These are phyloP conservation scores for Diutina siamensis DNA, from an alignment of 1,139 yeast species.

Conservation along the genomic window DNA sequence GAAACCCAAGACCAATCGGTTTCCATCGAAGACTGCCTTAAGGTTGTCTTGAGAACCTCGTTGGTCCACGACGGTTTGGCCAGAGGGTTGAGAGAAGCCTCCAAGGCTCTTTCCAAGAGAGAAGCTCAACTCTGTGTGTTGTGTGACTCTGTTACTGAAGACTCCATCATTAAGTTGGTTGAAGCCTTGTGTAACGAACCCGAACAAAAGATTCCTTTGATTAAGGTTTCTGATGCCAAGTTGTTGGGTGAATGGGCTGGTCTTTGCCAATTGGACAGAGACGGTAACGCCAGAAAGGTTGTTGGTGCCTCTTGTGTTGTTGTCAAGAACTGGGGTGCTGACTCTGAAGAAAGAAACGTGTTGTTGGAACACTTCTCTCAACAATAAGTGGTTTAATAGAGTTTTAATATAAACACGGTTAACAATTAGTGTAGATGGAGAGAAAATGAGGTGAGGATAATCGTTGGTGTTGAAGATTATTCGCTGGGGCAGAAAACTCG, in stretches of 20 bases:
- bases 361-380: constrained; percentile 94
- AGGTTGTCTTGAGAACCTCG: constrained; percentile 97
- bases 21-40: constrained; percentile 97
- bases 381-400: constrained; percentile 37
- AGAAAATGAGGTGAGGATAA: no score
- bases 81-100: constrained; percentile 99
- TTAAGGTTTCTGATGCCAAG: constrained; percentile 99
- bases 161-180: constrained; percentile 90
- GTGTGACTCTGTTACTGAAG: constrained; percentile 98
- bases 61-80: constrained; percentile 99
- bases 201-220: constrained; percentile 92
- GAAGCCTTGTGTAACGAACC: constrained; percentile 99
- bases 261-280: constrained; percentile 99
- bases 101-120: constrained; percentile 96
- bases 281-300: constrained; percentile 99
- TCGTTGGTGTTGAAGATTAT: no score
- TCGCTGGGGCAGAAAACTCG: no score
- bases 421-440: no score
- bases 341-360: constrained; percentile 95
- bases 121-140: constrained; percentile 97
- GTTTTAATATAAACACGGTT: neutral
- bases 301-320: constrained; percentile 99
- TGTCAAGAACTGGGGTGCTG: constrained; percentile 99
- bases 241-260: constrained; percentile 99
- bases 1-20: constrained; percentile 80